These are phyloP conservation scores for Stentor roeselii DNA, from an alignment of 73 alveolate genomes.

Conservation along the genomic window DNA sequence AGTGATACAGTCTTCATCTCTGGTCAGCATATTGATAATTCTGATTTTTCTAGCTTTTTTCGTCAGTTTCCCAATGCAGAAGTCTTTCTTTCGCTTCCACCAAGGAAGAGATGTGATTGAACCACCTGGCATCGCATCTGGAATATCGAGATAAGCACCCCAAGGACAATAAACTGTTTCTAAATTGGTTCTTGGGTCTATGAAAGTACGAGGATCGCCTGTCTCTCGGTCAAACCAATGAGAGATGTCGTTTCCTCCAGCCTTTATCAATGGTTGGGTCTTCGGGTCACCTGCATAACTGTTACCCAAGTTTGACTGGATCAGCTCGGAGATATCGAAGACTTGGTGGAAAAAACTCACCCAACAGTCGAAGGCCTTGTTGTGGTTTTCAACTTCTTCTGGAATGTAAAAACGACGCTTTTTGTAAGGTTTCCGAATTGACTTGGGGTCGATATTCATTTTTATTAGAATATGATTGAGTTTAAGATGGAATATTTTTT, in stretches of 20 bases:
- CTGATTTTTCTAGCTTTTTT: slow-evolving; percentile 82
- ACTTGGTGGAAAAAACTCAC: slow-evolving; percentile 91
- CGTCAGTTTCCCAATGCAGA: slow-evolving; percentile 83
- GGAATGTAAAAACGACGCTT: slow-evolving; percentile 87
- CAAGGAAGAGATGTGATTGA: slow-evolving; percentile 74
- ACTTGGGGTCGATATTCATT: neutral
- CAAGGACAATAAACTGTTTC: slow-evolving; percentile 85
- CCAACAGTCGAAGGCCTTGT: slow-evolving; percentile 93
- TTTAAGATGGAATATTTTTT: too few species aligned
- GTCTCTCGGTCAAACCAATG: slow-evolving; percentile 97
- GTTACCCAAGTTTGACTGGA: slow-evolving; percentile 66
- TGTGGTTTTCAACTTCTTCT: slow-evolving; percentile 84
- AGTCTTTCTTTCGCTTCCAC: slow-evolving; percentile 87
- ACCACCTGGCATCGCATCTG: slow-evolving; percentile 84
- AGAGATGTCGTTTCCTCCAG: slow-evolving; percentile 94
- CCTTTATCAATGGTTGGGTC: slow-evolving; percentile 87
- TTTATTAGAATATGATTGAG: too few species aligned
- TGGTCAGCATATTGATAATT: slow-evolving; percentile 90
- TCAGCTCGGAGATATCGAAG: slow-evolving; percentile 78
- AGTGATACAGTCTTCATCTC: slow-evolving; percentile 86
- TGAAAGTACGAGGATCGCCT: slow-evolving; percentile 83
- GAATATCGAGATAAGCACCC: slow-evolving; percentile 95
- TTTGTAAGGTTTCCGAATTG: slow-evolving; percentile 63
- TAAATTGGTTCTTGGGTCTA: slow-evolving; percentile 87
- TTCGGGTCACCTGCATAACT: slow-evolving; percentile 62